Conservation (phyloP, 108 stramenopile genomes). For the Fistulifera solaris region DNA sequence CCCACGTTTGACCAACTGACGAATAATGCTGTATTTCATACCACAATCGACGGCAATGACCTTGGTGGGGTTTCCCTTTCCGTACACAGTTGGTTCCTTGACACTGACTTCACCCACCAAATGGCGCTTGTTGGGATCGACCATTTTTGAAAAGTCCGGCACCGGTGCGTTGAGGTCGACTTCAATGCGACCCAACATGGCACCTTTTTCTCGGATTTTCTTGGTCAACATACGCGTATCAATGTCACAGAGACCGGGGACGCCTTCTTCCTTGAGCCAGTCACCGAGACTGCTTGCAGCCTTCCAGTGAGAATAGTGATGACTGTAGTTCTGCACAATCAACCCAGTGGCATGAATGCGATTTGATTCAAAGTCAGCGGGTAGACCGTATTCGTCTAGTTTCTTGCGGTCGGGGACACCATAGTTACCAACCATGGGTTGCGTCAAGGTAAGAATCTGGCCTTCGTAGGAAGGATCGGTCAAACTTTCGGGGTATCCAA, state of each 20-base stretch:
- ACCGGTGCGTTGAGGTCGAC: slow-evolving; percentile 51
- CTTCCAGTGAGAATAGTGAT: slow-evolving; percentile 94
- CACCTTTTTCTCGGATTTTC: slow-evolving; percentile 93
- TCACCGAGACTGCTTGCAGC: slow-evolving; percentile 85
- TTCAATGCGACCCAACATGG: slow-evolving; percentile 88
- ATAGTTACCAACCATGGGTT: slow-evolving; percentile 98
- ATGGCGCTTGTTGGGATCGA: slow-evolving; percentile 86
- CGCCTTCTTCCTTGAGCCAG: slow-evolving; percentile 93
- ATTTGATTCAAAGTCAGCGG: slow-evolving; percentile 88
- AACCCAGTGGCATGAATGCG: slow-evolving; percentile 91
- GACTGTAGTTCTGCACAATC: slow-evolving; percentile 89
- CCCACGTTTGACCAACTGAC: slow-evolving; percentile 83
- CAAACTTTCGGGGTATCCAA: slow-evolving; percentile 96
- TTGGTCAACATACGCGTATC: slow-evolving; percentile 96
- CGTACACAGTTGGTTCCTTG: slow-evolving; percentile 75
- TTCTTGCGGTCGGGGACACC: slow-evolving; percentile 87
- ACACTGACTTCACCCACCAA: slow-evolving; percentile 90
- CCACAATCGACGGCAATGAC: slow-evolving; percentile 95
- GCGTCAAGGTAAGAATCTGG: slow-evolving; percentile 89
- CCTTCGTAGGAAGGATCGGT: slow-evolving; percentile 98
- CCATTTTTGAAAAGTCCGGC: slow-evolving; percentile 38
- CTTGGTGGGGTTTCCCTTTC: slow-evolving; percentile 84
- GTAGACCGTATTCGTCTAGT: slow-evolving; percentile 80
- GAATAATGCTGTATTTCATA: slow-evolving; percentile 99
- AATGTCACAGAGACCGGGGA: slow-evolving; percentile 90